phyloP scores from a whole-genome alignment of 257 asterid species.

The Ehretia macrophylla region DNA sequence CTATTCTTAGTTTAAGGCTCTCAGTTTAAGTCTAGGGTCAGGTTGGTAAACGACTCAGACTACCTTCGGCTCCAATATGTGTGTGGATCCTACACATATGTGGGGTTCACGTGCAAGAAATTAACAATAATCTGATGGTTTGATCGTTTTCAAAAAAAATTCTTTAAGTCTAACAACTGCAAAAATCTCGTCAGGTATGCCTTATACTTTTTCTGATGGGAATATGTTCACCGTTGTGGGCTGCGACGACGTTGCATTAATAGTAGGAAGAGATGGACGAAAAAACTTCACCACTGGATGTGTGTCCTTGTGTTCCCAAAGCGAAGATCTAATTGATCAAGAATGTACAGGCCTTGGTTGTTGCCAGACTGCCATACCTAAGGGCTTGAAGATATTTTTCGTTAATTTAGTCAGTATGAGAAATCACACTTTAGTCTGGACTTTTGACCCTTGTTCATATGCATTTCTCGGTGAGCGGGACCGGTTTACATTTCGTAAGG shows the following conservation, averaged over 20 bases:
- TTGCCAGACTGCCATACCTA: slow-evolving; percentile 10
- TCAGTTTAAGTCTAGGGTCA: too few relatives aligned
- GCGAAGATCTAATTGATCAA: neutral
- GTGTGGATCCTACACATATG: too few relatives aligned
- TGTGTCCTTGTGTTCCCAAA: neutral
- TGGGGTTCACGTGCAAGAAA: neutral
- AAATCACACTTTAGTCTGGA: slow-evolving; percentile 7
- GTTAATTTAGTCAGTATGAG: neutral
- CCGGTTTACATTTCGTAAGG: neutral
- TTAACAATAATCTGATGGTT: neutral
- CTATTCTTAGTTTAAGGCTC: too few relatives aligned
- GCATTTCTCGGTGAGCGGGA: slow-evolving; percentile 11
- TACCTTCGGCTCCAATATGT: too few relatives aligned
- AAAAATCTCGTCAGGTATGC: too few relatives aligned
- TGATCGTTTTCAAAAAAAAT: too few relatives aligned
- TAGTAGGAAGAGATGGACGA: neutral
- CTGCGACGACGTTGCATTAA: neutral
- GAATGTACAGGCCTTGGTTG: slow-evolving; percentile 12
- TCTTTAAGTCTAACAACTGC: too few relatives aligned
- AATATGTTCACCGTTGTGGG: slow-evolving; percentile 9
- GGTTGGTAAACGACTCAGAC: too few relatives aligned
- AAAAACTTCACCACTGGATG: slow-evolving; percentile 1
- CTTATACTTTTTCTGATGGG: slow-evolving; percentile 6
- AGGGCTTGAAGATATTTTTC: neutral
- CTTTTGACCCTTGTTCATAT: slow-evolving; percentile 17